Base-by-base conservation (phyloP, 331 rosid genomes). In the Quercus phellos region DNA sequence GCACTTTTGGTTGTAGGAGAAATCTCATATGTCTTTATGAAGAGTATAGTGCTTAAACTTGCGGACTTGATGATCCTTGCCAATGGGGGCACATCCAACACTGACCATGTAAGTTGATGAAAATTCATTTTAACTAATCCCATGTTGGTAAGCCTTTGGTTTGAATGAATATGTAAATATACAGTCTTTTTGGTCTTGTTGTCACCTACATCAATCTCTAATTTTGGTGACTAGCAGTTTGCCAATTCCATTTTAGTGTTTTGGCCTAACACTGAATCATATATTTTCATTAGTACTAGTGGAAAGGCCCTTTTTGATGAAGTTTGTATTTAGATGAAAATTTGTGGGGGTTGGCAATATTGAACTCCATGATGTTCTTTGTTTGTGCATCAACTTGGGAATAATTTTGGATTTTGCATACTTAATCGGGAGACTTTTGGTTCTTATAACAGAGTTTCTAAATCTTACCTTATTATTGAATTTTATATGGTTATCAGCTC, bases 11-110 rank as follows among this genome's bases (percentile, higher is more conserved):
- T 77, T 90, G 80, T 80, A 94, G 99, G 98, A 75, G 86, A 86
- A 74, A 55, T 77, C 68, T 91, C 98, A 21, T 64, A 50, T 74
- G 73, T 80, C 76, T 84, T 83, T 64, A 86, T 90, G 97, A 88
- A 72, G 87, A 83, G 60, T 82, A 83, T 90, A 81, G 89, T 88
- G 77, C 92, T 86, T 85, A 89, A 86, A 82, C 94, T 94, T 76
- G 91, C 94, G 76, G 89, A 87, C 75, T 82, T 81, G 81, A 90
- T 89, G 90, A 88, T 43, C 81, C 80, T 63, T 51, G 74, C 70
- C 54, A 64, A 67, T 11, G 85, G 81, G 69, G 87, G 82, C 72
- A 77, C 78, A 71, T 77, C 75, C 72, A 73, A 80, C 27, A 55
- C 72, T 24, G 83, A 87, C 80, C 85, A 87, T 86, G 98, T 94